Percentiles rank a stretch among this genome's conserved stretches.
Evolutionary conservation across 1,284 basidiomycete species (phyloP).

Genomic region (Coriolopsis trogii): DNA sequence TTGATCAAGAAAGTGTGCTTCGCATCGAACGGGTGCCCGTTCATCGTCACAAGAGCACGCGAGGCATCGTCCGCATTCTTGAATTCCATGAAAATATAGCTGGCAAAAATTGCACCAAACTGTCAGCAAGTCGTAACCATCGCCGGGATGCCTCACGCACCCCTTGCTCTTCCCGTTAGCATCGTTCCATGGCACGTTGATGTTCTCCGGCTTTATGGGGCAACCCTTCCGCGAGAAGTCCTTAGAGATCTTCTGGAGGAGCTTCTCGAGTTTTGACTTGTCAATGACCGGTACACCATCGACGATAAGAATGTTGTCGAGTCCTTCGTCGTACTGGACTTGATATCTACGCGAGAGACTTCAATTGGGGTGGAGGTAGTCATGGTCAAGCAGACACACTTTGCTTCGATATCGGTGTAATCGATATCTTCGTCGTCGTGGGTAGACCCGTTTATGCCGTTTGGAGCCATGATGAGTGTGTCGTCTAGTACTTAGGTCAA

Average conservation of each 20-base stretch:
- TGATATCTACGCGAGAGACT: constrained; percentile 62
- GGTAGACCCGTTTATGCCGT: constrained; percentile 32
- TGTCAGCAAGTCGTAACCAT: not conserved
- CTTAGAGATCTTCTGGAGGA: constrained; percentile 80
- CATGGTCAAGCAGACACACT: constrained; percentile 52
- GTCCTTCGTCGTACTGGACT: constrained; percentile 78
- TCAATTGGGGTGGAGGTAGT: constrained; percentile 3
- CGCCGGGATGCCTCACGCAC: constrained; percentile 51
- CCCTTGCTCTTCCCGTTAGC: constrained; percentile 83
- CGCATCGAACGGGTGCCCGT: constrained; percentile 90
- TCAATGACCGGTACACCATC: constrained; percentile 90
- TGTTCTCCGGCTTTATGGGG: constrained; percentile 74
- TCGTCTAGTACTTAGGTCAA: constrained; percentile 7
- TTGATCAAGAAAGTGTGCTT: constrained; percentile 92
- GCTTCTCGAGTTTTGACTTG: constrained; percentile 75
- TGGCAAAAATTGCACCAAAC: constrained; percentile 33
- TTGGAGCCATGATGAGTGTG: constrained; percentile 30
- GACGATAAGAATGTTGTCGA: constrained; percentile 87
- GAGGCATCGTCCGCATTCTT: constrained; percentile 82
- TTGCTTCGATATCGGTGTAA: constrained; percentile 92
- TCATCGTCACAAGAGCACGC: constrained; percentile 78
- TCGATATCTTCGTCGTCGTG: constrained; percentile 76
- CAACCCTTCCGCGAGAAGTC: constrained; percentile 83
- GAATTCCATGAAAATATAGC: constrained; percentile 92
- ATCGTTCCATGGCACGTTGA: constrained; percentile 87